Evolutionary conservation across 2,329 filamentous ascomycete species (phyloP).

Genomic region (Chalaropsis thielavioides): DNA sequence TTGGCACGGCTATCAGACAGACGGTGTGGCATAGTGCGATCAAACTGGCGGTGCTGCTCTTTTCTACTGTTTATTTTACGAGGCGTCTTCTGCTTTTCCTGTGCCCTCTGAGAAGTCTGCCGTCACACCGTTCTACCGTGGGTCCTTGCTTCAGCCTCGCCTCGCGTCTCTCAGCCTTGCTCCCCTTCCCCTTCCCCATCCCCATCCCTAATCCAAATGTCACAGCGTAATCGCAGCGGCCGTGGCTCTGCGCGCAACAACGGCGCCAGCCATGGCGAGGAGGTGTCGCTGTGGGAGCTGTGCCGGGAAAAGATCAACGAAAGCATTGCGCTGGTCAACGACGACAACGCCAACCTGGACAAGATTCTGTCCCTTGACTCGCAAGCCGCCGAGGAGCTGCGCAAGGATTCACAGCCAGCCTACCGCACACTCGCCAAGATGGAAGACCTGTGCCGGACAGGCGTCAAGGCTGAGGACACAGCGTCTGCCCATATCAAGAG

Average conservation of each 20-base stretch:
- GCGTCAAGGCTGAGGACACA: conserved; percentile 29
- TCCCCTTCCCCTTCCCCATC: background rate
- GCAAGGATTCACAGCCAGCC: conserved; percentile 24
- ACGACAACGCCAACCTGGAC: conserved; percentile 29
- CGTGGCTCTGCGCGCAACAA: conserved; percentile 33
- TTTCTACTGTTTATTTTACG: background rate
- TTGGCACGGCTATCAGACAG: background rate
- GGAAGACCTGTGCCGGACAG: conserved; percentile 31
- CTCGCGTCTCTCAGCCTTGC: background rate
- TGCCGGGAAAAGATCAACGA: conserved; percentile 29
- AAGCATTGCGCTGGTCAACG: conserved; percentile 29
- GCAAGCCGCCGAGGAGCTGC: conserved; percentile 27
- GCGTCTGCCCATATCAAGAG: conserved; percentile 27
- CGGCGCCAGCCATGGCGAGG: conserved; percentile 30
- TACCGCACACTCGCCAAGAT: conserved; percentile 27
- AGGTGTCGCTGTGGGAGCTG: conserved; percentile 31
- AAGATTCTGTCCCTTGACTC: conserved; percentile 30
- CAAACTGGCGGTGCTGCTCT: background rate
- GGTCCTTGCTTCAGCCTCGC: background rate
- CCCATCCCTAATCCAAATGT: conserved; percentile 24
- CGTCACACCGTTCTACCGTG: background rate
- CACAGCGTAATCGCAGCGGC: conserved; percentile 32
- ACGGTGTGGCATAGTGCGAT: background rate
- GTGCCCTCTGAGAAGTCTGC: background rate
- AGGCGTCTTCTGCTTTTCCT: background rate